Conservation (phyloP, 768 basidiomycete genomes). For the Mycena chlorophos region DNA sequence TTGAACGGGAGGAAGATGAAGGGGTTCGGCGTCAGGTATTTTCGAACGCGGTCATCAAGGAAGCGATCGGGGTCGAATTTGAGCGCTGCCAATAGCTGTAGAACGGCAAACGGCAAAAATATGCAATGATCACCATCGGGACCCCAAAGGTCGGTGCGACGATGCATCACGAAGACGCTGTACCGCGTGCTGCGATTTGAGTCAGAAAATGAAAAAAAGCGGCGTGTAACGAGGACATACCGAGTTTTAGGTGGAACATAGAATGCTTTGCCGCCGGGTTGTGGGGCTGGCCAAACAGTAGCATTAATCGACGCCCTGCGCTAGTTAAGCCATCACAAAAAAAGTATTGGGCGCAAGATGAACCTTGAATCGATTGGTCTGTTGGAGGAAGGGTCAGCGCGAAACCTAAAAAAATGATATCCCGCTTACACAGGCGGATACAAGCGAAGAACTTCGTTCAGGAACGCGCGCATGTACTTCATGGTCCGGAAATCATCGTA, state of each 20-base stretch:
- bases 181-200: constrained; percentile 38
- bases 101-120: background rate
- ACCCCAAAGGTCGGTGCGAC: constrained; percentile 64
- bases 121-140: constrained; percentile 42
- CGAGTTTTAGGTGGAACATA: background rate
- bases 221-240: constrained; percentile 19
- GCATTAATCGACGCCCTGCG: background rate
- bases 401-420: background rate
- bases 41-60: constrained; percentile 35
- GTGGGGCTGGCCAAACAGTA: background rate
- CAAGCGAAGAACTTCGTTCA: constrained; percentile 48
- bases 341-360: background rate
- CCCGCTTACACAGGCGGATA: constrained; percentile 51
- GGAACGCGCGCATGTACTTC: constrained; percentile 53
- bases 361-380: background rate
- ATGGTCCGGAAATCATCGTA: constrained; percentile 58
- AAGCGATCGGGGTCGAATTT: constrained; percentile 41
- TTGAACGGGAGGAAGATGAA: constrained; percentile 43
- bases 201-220: background rate
- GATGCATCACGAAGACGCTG: constrained; percentile 60
- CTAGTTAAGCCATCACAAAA: no score
- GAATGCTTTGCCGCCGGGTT: background rate
- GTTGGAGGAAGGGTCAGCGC: background rate
- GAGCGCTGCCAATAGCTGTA: constrained; percentile 18
- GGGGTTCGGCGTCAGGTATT: constrained; percentile 38